Evolutionary conservation across 2,329 filamentous ascomycete genomes (phyloP).

Genomic region (Sarocladium oryzae): DNA sequence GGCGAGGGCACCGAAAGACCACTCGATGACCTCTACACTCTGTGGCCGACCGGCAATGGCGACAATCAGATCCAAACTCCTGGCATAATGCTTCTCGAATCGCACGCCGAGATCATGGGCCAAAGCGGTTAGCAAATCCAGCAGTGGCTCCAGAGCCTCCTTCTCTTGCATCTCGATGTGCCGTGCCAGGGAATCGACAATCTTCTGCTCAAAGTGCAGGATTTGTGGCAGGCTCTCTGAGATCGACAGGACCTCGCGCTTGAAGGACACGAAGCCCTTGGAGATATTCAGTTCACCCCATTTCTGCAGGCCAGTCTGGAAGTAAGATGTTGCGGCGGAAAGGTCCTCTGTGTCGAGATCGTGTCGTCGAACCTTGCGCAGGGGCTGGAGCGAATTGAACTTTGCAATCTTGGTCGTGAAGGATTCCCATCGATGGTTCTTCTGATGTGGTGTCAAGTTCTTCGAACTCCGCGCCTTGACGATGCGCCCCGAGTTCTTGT

Average conservation of each 20-base stretch:
- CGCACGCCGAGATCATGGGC: slow-evolving; percentile 84
- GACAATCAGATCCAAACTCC: slow-evolving; percentile 67
- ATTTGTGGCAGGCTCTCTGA: slow-evolving; percentile 90
- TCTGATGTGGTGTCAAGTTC: slow-evolving; percentile 65
- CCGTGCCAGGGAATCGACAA: slow-evolving; percentile 69
- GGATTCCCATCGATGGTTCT: slow-evolving; percentile 83
- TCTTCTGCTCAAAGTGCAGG: slow-evolving; percentile 79
- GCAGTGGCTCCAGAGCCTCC: slow-evolving; percentile 74
- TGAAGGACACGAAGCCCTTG: slow-evolving; percentile 70
- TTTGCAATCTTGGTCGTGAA: slow-evolving; percentile 87
- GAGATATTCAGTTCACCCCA: slow-evolving; percentile 92
- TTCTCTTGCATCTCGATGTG: slow-evolving; percentile 74
- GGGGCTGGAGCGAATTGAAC: slow-evolving; percentile 81
- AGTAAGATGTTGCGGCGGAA: slow-evolving; percentile 75
- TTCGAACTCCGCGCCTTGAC: slow-evolving; percentile 65
- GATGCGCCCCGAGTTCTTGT: slow-evolving; percentile 58
- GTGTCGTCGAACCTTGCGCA: slow-evolving; percentile 81
- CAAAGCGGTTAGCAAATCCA: slow-evolving; percentile 85
- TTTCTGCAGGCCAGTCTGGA: slow-evolving; percentile 73
- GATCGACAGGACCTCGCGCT: slow-evolving; percentile 65
- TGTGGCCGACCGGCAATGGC: slow-evolving; percentile 70
- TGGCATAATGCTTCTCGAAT: slow-evolving; percentile 84
- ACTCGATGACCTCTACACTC: slow-evolving; percentile 88
- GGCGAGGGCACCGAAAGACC: slow-evolving; percentile 89
- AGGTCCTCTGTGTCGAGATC: slow-evolving; percentile 75